Conservation (phyloP, 208 protist species). For the Leishmania arabica region DNA sequence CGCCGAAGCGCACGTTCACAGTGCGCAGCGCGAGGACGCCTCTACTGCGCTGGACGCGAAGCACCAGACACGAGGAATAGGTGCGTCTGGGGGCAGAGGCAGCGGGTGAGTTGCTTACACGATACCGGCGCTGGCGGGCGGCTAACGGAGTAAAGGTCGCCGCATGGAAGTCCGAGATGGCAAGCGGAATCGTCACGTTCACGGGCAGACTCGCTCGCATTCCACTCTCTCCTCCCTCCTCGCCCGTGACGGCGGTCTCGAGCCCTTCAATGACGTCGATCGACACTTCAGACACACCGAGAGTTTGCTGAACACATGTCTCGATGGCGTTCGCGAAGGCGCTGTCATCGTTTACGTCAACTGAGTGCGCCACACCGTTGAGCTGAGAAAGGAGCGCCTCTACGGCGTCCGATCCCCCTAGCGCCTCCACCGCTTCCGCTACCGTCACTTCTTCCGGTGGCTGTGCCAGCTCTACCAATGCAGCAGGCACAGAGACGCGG, state of each 20-base stretch:
- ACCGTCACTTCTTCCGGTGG: not conserved
- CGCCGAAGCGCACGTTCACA: not conserved
- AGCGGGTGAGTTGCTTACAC: not conserved
- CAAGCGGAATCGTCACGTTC: not conserved
- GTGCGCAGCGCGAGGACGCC: slow-evolving; percentile 10
- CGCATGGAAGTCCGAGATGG: not conserved
- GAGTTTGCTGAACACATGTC: not conserved
- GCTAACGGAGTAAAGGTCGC: not conserved
- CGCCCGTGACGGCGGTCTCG: not conserved
- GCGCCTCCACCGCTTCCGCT: slow-evolving; percentile 8
- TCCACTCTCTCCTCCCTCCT: not conserved
- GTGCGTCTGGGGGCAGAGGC: not conserved
- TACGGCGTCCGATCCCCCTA: slow-evolving; percentile 18
- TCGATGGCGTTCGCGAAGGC: not conserved
- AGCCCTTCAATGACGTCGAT: not conserved
- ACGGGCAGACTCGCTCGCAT: not conserved
- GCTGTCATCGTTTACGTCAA: not conserved
- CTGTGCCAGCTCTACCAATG: not conserved
- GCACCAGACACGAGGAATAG: slow-evolving; percentile 2
- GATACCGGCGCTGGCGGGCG: not conserved
- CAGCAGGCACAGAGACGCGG: not conserved
- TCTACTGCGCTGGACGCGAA: not conserved
- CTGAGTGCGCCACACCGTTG: not conserved
- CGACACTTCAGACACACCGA: not conserved
- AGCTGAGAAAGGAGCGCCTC: slow-evolving; percentile 17